Percentiles rank a stretch among this genome's conserved stretches.
Evolutionary conservation across 306 rosid genomes (phyloP).

Genomic region (Cucumis cinereus): DNA sequence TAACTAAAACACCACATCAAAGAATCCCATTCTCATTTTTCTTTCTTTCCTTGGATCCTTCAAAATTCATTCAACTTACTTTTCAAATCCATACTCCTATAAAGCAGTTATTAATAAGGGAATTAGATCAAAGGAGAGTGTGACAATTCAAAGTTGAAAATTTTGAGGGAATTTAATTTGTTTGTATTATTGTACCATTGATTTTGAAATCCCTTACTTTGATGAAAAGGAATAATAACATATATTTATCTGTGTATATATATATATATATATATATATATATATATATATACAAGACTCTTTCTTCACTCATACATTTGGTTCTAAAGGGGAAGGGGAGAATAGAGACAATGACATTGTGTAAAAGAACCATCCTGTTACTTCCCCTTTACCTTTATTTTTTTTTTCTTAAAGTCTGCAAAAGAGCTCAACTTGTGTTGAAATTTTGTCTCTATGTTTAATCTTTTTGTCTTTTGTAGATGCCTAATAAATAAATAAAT

Average conservation of each 20-base stretch:
- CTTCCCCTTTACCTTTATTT: conserved; percentile 25
- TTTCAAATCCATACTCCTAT: conserved; percentile 53
- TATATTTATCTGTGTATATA: not conserved
- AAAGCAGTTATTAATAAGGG: conserved; percentile 15
- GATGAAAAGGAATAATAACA: conserved; percentile 26
- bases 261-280: too few relatives aligned
- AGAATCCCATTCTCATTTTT: conserved; percentile 16
- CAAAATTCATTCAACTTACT: conserved; percentile 39
- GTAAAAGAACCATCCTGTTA: conserved; percentile 32
- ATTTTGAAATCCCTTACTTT: conserved; percentile 68
- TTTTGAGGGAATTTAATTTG: not conserved
- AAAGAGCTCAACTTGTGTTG: conserved; percentile 53
- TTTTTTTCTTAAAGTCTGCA: conserved; percentile 71
- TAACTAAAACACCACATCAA: conserved; percentile 37
- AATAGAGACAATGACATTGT: conserved; percentile 32
- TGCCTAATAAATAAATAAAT: conserved; percentile 24
- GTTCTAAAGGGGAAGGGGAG: conserved; percentile 7
- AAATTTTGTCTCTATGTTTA: conserved; percentile 71
- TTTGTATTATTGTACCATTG: not conserved
- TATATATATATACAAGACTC: not conserved
- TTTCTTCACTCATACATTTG: not conserved
- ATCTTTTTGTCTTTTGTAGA: conserved; percentile 52
- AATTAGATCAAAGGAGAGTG: not conserved
- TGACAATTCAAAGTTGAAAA: not conserved
- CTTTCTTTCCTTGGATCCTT: conserved; percentile 50